Evolutionary conservation across 2,329 filamentous ascomycete species (phyloP), one percentile per base, ranked within the genome.

Genomic region (Aspergillus sp.): DNA sequence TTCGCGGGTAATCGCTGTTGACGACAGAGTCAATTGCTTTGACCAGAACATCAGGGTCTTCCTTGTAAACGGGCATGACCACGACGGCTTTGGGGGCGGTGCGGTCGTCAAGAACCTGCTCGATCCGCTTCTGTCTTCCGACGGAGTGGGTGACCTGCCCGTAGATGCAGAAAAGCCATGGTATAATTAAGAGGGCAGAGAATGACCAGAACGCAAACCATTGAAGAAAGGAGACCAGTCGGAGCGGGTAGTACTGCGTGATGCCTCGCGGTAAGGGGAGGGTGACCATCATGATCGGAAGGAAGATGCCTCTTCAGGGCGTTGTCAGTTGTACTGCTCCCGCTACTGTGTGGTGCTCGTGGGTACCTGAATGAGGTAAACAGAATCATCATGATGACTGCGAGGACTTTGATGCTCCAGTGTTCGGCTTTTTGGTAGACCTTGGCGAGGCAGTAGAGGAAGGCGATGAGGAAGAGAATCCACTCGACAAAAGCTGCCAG

Each of bases 191-290:
- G 9, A 97, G 83, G 58, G 85, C 84, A 0, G 92, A 88, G 61
- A 97, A 97, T 23, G 88, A 86, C 87, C 90, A 97, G 71, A 97
- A 97, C 3, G 91, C 92, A 66, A 97, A 96, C 88, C 91, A 95
- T 68, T 97, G 92, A 13, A 97, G 80, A 44, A 88, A 80, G 2
- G 69, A 72, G 38, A 94, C 88, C 78, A 94, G 83, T 1, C 71
- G 49, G 2, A 69, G 50, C 0, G 93, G 92, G 74, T 93, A 95
- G 61, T 88, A 81, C 54, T 82, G 78, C 6, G 86, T 86, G 43
- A 97, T 78, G 53, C 84, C 81, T 17, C 79, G 73, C 0, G 93
- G 93, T 2, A 97, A 78, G 0, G 93, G 93, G 4, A 97, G 78
- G 0, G 92, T 97, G 45, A 96, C 91, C 19, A 97, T 73, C 91